These are phyloP conservation scores for Spiraea crenata DNA, from an alignment of 331 rosid genomes.

Conservation along the genomic window DNA sequence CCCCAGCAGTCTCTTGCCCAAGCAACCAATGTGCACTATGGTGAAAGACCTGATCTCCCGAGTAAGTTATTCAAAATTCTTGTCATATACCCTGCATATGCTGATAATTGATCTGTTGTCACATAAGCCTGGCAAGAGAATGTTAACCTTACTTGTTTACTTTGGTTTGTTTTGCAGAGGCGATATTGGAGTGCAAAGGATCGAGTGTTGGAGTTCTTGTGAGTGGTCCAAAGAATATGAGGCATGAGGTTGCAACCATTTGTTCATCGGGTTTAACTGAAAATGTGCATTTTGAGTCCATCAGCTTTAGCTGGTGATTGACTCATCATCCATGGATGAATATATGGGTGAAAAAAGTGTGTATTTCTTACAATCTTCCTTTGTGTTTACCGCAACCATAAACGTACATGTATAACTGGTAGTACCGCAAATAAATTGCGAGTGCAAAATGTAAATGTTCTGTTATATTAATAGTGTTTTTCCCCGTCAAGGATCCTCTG, in stretches of 20 bases:
- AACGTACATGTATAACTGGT: not conserved
- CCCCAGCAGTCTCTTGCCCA: constrained; percentile 46
- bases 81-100: too few relatives aligned
- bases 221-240: constrained; percentile 62
- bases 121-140: too few relatives aligned
- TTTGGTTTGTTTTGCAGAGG: constrained; percentile 25
- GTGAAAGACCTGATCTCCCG: constrained; percentile 56
- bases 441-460: not conserved
- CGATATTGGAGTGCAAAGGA: constrained; percentile 43
- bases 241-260: constrained; percentile 67
- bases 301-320: constrained; percentile 76
- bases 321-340: not conserved
- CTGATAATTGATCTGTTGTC: too few relatives aligned
- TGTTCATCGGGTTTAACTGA: constrained; percentile 54
- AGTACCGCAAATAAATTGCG: not conserved
- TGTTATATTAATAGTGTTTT: not conserved
- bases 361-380: not conserved
- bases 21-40: constrained; percentile 59
- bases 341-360: not conserved
- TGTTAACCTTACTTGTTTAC: not conserved
- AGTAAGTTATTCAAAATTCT: constrained; percentile 34
- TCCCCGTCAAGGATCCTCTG: too few relatives aligned
- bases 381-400: too few relatives aligned
- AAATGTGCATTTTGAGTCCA: constrained; percentile 70
- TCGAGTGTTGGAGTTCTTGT: constrained; percentile 57